phyloP scores from a whole-genome alignment of 495 filamentous ascomycete species.

The Melanomma pulvis-pyrius region DNA sequence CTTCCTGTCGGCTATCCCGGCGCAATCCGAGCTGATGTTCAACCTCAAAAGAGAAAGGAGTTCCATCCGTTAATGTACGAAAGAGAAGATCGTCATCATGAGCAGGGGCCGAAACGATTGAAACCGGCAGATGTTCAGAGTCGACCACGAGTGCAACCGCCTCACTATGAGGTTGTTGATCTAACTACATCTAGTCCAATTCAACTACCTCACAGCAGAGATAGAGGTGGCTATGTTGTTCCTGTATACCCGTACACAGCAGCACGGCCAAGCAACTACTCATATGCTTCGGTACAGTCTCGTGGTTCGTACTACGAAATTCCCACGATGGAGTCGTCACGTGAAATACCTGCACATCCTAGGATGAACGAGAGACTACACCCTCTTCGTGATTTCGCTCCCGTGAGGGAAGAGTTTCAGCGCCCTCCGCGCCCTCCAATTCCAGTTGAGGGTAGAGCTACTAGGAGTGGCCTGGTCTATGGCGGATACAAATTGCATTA shows the following conservation, averaged over 20 bases:
- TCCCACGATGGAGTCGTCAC: neutral
- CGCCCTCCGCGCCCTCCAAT: neutral
- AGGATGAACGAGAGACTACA: neutral
- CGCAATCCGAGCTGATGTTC: neutral
- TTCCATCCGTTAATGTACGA: neutral
- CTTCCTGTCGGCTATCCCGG: neutral
- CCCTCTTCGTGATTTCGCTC: neutral
- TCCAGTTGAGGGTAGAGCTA: neutral
- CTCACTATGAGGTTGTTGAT: slow-evolving; percentile 1
- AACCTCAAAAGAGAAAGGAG: neutral
- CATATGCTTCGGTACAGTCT: neutral
- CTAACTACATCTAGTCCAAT: slow-evolving; percentile 2
- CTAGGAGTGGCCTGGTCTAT: neutral
- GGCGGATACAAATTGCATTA: slow-evolving; percentile 1
- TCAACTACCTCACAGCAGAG: neutral
- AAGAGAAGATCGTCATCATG: neutral
- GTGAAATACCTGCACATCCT: neutral
- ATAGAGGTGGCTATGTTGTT: neutral
- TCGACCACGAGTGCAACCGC: neutral
- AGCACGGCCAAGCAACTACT: neutral
- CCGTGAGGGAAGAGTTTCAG: neutral
- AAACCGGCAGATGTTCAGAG: neutral
- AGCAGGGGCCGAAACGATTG: neutral
- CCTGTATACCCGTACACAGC: neutral
- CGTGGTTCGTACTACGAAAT: neutral